Evolutionary conservation across 768 basidiomycete species (phyloP).

Genomic region (Mycena floridula): DNA sequence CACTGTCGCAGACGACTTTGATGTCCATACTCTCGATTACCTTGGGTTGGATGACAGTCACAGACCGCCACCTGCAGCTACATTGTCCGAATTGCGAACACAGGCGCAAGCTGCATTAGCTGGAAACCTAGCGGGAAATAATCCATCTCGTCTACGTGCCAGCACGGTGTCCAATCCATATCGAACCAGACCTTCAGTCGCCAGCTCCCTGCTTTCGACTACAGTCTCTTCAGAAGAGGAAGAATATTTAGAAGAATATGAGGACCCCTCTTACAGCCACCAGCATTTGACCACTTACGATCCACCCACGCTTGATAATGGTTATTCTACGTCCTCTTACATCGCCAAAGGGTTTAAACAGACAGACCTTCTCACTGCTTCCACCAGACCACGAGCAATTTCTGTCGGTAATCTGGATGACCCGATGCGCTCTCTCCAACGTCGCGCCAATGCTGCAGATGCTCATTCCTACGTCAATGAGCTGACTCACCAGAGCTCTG

Average conservation of each 20-base stretch:
- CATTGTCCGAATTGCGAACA: slow-evolving; percentile 81
- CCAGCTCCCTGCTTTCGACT: slow-evolving; percentile 57
- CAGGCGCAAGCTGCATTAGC: slow-evolving; percentile 90
- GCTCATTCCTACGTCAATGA: slow-evolving; percentile 57
- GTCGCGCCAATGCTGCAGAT: slow-evolving; percentile 54
- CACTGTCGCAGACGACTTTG: slow-evolving; percentile 79
- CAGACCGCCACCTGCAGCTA: slow-evolving; percentile 77
- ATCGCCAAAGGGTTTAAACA: slow-evolving; percentile 72
- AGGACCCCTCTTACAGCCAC: slow-evolving; percentile 41
- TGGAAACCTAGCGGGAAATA: slow-evolving; percentile 63
- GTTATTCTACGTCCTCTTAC: slow-evolving; percentile 50
- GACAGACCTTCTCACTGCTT: slow-evolving; percentile 55
- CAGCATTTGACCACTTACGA: slow-evolving; percentile 64
- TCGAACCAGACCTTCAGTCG: slow-evolving; percentile 53
- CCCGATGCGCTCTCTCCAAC: slow-evolving; percentile 62
- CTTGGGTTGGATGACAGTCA: slow-evolving; percentile 85
- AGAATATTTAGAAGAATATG: slow-evolving; percentile 59
- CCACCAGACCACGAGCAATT: slow-evolving; percentile 70
- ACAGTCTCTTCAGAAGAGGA: slow-evolving; percentile 74
- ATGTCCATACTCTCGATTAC: slow-evolving; percentile 94
- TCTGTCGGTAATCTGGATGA: slow-evolving; percentile 88
- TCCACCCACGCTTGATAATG: slow-evolving; percentile 40
- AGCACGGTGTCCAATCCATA: slow-evolving; percentile 95
- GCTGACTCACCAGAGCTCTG: slow-evolving; percentile 36
- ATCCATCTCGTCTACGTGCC: slow-evolving; percentile 77